These are phyloP conservation scores for Santalum album DNA, from an alignment of 164 flowering plant species.

Conservation along the genomic window DNA sequence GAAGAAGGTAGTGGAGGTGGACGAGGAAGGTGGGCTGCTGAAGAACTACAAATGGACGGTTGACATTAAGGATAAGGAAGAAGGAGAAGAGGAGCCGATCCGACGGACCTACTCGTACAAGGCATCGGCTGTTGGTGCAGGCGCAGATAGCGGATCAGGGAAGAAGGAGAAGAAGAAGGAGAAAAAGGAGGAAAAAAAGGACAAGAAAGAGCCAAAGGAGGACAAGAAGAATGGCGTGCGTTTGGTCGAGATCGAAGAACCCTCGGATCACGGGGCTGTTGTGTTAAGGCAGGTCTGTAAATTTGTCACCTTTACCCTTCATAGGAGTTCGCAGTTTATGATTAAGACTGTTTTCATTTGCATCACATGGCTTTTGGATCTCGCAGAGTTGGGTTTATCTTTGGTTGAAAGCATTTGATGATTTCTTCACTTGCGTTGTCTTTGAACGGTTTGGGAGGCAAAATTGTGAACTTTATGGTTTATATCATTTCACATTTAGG, in stretches of 20 bases:
- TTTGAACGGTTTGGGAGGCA: too few species aligned
- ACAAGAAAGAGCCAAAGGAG: constrained; percentile 21
- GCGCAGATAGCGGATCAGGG: constrained; percentile 9
- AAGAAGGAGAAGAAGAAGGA: constrained; percentile 23
- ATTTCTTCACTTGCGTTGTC: too few species aligned
- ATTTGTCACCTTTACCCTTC: not conserved
- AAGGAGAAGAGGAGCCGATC: constrained; percentile 33
- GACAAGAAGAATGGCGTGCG: constrained; percentile 23
- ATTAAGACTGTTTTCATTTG: too few species aligned
- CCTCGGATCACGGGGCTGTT: constrained; percentile 42
- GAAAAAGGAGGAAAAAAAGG: constrained; percentile 17
- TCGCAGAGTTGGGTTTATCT: too few species aligned
- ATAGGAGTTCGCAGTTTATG: too few species aligned
- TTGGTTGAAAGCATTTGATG: too few species aligned
- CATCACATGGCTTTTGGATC: too few species aligned
- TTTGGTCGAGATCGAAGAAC: constrained; percentile 66
- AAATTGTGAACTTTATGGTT: too few species aligned
- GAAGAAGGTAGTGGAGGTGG: not conserved
- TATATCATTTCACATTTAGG: too few species aligned
- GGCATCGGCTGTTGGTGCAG: constrained; percentile 34
- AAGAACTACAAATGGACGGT: constrained; percentile 33
- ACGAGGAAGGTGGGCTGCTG: not conserved
- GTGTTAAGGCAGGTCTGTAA: constrained; percentile 49
- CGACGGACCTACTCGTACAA: constrained; percentile 40
- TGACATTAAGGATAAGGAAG: constrained; percentile 51